Percentiles rank a stretch among this genome's conserved stretches.
These are phyloP conservation scores for Symbiodinium pilosum DNA, from an alignment of 73 alveolate genomes.

Conservation along the genomic window DNA sequence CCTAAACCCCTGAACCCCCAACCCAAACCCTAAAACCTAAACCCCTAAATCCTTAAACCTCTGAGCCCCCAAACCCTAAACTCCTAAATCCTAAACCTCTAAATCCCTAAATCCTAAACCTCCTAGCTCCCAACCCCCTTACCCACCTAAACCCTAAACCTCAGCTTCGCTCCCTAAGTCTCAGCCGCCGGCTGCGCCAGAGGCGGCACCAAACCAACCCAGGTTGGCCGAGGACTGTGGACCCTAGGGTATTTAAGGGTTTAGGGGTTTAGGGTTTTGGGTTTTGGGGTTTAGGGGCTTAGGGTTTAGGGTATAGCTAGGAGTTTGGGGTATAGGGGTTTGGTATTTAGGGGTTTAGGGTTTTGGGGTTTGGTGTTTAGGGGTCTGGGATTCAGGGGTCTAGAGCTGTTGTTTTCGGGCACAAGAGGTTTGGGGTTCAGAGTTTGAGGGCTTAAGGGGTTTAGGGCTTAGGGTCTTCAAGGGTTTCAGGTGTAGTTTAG, in stretches of 20 bases:
- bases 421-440: background rate
- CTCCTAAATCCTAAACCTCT: background rate
- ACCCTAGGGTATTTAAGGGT: background rate
- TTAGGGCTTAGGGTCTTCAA: background rate
- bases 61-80: background rate
- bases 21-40: too few species aligned
- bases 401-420: background rate
- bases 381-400: background rate
- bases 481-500: too few species aligned
- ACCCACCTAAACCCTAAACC: background rate
- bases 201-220: conserved; percentile 57
- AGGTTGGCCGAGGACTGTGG: conserved; percentile 68
- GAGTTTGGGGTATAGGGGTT: background rate
- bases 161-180: background rate
- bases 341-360: background rate
- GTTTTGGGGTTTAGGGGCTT: background rate
- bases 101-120: background rate
- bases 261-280: too few species aligned
- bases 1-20: too few species aligned
- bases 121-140: background rate
- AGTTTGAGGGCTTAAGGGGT: background rate
- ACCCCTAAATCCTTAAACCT: background rate
- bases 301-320: background rate
- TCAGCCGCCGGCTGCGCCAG: conserved; percentile 30
- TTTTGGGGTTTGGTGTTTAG: background rate